phyloP scores from a whole-genome alignment of 1,284 basidiomycete genomes.

The Psilocybe mexicana region DNA sequence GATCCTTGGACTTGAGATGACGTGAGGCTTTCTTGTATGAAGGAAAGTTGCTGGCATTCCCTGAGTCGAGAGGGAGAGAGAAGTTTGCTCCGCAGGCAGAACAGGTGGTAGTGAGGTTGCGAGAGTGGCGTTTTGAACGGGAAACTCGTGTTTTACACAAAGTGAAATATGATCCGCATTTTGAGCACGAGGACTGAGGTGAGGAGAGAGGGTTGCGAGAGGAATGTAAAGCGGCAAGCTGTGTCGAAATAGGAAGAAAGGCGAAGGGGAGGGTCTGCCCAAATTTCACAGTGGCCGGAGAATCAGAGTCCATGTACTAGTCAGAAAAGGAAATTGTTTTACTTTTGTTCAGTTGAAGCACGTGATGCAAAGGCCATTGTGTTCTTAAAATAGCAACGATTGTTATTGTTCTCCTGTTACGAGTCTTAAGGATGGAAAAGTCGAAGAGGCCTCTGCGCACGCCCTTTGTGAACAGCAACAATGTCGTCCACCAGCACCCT shows the following conservation, averaged over 20 bases:
- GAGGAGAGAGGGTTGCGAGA: constrained; percentile 33
- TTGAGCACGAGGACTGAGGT: constrained; percentile 41
- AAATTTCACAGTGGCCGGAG: constrained; percentile 44
- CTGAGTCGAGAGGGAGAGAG: constrained; percentile 14
- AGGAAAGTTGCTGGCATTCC: constrained; percentile 17
- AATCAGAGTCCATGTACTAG: constrained; percentile 23
- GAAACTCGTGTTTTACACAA: constrained; percentile 25
- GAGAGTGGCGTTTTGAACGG: constrained; percentile 16
- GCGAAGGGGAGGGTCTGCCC: constrained; percentile 46
- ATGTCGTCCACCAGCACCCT: constrained; percentile 23
- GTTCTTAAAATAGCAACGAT: constrained; percentile 20
- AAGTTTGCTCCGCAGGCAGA: constrained; percentile 21
- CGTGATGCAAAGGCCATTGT: constrained; percentile 21
- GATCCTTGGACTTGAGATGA: background rate
- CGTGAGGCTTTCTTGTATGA: constrained; percentile 10
- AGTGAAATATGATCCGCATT: constrained; percentile 50
- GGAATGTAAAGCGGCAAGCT: constrained; percentile 61
- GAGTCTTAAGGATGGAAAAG: background rate
- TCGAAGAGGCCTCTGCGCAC: background rate
- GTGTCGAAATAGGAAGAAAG: constrained; percentile 49
- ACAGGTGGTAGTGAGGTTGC: constrained; percentile 25
- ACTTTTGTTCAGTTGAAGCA: constrained; percentile 8
- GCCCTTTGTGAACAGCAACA: constrained; percentile 3
- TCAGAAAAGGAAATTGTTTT: background rate
- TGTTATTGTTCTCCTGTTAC: constrained; percentile 27